Evolutionary conservation across 495 filamentous ascomycete species (phyloP), one percentile per base, ranked within the genome.

Genomic region (Penicillium chermesinum): DNA sequence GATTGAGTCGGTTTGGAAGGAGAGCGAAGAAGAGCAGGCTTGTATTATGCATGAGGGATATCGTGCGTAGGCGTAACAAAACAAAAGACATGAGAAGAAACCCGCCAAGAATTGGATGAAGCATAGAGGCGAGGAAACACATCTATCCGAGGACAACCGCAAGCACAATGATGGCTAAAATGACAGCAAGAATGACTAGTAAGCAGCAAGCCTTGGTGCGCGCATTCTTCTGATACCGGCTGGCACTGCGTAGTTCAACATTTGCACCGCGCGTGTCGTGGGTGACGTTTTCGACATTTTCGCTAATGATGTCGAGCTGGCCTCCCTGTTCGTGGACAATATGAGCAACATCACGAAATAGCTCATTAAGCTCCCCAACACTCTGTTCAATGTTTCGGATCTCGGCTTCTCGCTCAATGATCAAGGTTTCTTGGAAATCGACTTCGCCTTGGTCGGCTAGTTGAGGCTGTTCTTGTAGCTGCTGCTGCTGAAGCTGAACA

Each of bases 371-470:
- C 61, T 98, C 93, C 44, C 87, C 86, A 9, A 98, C 91, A 49
- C 85, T 87, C 61, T 95, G 90, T 69, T 99, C 93, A 59, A 99
- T 97, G 58, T 93, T 88, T 22, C 91, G 84, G 55, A 99, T 99
- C 73, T 97, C 93, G 16, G 85, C 78, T 64, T 99, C 93, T 14
- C 93, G 89, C 75, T 97, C 91, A 50, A 91, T 81, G 62, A 99
- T 97, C 27, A 99, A 71, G 9, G 85, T 82, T 51, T 97, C 94
- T 60, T 99, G 94, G 73, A 97, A 99, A 59, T 97, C 90, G 41
- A 99, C 93, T 58, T 99, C 93, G 59, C 88, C 85, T 63, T 99
- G 93, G 30, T 89, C 80, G 1, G 93, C 93, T 1, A 97, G 78
- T 13, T 85, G 87, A 19, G 85, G 73, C 56, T 87, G 80, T 53